Percentiles rank a stretch among this genome's conserved stretches.
Evolutionary conservation across 257 asterid species (phyloP).

Genomic region (Penstemon barbatus): DNA sequence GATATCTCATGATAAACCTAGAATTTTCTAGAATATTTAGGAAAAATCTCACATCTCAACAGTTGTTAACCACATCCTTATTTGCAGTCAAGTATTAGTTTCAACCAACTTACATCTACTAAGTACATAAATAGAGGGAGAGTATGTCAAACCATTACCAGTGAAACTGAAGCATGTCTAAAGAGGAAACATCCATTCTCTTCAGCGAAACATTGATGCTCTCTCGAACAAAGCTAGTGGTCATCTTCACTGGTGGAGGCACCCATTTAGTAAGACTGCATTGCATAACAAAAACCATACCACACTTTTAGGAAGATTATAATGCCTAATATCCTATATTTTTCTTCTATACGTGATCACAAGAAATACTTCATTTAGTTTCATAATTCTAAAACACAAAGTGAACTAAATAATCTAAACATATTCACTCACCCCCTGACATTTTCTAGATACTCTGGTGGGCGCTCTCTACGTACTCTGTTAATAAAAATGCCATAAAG

Average conservation of each 20-base stretch:
- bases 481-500: constrained; percentile 90
- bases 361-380: neutral
- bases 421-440: constrained; percentile 71
- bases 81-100: neutral
- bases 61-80: neutral
- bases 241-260: constrained; percentile 99
- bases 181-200: constrained; percentile 89
- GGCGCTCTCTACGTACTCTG: constrained; percentile 93
- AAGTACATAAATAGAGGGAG: constrained; percentile 10
- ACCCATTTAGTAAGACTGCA: constrained; percentile 98
- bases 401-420: neutral
- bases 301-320: neutral
- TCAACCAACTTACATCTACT: constrained; percentile 1
- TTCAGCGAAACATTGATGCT: constrained; percentile 73
- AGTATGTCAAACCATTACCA: constrained; percentile 47
- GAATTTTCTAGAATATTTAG: too few species aligned
- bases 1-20: too few species aligned
- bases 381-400: neutral
- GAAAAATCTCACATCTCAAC: too few species aligned
- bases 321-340: neutral
- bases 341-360: constrained; percentile 1
- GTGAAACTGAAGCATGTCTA: constrained; percentile 99
- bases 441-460: constrained; percentile 82
- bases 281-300: constrained; percentile 16
- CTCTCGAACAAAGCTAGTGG: constrained; percentile 71